Base-by-base conservation (phyloP, 2,329 filamentous ascomycete species). In the Colletotrichum chrysophilum region DNA sequence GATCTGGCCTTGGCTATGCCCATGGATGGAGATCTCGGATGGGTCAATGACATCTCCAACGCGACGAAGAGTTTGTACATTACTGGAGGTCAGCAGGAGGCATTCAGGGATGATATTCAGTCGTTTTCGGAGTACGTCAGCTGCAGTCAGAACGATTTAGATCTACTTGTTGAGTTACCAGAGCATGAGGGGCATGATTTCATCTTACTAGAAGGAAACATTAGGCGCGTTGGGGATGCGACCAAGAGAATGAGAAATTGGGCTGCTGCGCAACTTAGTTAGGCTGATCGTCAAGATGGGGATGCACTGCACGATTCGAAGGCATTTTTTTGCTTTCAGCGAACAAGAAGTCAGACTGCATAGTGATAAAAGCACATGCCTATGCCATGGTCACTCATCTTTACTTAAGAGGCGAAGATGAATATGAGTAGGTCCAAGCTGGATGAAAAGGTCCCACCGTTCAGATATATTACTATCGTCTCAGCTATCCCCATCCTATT, bases 171-270 rank as follows among this genome's bases (percentile, higher is more conserved):
- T 4, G 81, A 84, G 26, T 72, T 81, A 48, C 34, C 73, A 4
- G 80, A 81, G 16, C 78, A 77, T 1, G 82, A 84, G 48, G 83
- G 82, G 1, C 84, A 85, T 30, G 83, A 84, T 21, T 84, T 82
- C 56, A 80, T 85, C 12, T 38, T 83, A 21, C 55, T 84, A 12
- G 82, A 85, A 73, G 80, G 79, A 6, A 62, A 79, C 34, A 64
- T 71, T 18, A 74, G 75, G 12, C 55, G 77, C 1, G 77, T 80
- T 5, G 83, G 81, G 3, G 77, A 79, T 34, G 82, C 82, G 8
- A 84, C 81, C 6, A 75, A 74, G 16, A 71, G 79, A 55, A 84
- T 85, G 83, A 81, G 79, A 73, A 78, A 75, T 0, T 85, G 84
- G 84, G 74, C 74, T 8, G 34, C n/a, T 14, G 34, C 58, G 6